Conservation (phyloP, 176 grass and related monocot genomes). For the Carex littledalei region DNA sequence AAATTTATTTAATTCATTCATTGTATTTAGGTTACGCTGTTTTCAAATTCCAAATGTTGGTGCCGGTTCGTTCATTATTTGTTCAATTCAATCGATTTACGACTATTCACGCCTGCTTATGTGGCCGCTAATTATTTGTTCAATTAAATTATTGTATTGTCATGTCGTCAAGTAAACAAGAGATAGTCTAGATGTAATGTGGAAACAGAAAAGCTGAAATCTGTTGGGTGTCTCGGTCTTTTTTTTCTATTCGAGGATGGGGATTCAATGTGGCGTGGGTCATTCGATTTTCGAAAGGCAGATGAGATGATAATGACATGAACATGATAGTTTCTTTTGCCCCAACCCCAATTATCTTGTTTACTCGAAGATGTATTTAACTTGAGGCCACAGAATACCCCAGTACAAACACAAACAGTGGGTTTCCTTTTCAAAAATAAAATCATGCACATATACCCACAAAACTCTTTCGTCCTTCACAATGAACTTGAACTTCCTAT, state of each 20-base stretch:
- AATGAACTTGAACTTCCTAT: background rate
- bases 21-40: background rate
- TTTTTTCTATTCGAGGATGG: slow-evolving; percentile 12
- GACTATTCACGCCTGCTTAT: background rate
- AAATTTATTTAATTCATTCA: slow-evolving; percentile 2
- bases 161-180: background rate
- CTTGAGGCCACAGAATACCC: background rate
- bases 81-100: no score
- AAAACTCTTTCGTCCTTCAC: background rate
- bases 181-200: background rate
- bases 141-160: background rate
- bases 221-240: background rate
- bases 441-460: background rate
- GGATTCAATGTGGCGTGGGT: background rate
- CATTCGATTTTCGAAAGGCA: background rate
- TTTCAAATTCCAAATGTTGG: slow-evolving; percentile 11
- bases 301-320: no score
- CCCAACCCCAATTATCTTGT: no score
- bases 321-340: background rate
- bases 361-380: background rate
- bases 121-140: no score
- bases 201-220: background rate
- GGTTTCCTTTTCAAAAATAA: background rate
- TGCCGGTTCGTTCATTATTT: background rate
- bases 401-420: background rate